phyloP scores from a whole-genome alignment of 2,329 filamentous ascomycete genomes.

The Xylariaceae sp. region DNA sequence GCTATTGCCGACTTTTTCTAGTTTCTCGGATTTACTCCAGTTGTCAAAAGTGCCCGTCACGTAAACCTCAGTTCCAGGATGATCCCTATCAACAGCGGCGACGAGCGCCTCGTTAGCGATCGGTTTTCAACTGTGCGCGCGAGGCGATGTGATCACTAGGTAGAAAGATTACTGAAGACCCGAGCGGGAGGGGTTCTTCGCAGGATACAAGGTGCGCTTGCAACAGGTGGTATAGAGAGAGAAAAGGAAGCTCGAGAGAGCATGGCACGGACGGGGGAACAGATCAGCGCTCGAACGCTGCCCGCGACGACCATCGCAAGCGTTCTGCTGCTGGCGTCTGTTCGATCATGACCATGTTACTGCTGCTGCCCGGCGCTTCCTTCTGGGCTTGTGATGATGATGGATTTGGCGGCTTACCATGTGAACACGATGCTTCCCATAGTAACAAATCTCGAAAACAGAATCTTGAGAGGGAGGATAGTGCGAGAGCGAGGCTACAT shows the following conservation, averaged over 20 bases:
- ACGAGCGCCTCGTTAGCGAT: conserved; percentile 10
- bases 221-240: neutral
- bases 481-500: neutral
- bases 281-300: neutral
- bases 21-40: conserved; percentile 81
- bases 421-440: conserved; percentile 68
- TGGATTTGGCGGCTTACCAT: conserved; percentile 49
- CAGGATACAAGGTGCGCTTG: conserved; percentile 1
- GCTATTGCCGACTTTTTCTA: conserved; percentile 66
- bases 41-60: conserved; percentile 95
- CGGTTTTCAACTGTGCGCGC: conserved; percentile 1
- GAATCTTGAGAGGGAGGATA: neutral
- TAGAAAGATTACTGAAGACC: conserved; percentile 3
- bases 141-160: neutral
- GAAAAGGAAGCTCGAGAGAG: neutral
- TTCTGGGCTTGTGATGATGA: neutral
- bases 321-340: neutral
- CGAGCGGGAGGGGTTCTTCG: neutral
- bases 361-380: neutral
- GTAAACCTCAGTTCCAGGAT: conserved; percentile 78
- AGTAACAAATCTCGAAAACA: conserved; percentile 19
- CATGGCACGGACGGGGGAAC: neutral
- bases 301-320: neutral
- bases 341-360: neutral
- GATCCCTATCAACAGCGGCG: conserved; percentile 56